Conservation (phyloP, 75 land plant genomes). For the Adiantum capillusveneris region DNA sequence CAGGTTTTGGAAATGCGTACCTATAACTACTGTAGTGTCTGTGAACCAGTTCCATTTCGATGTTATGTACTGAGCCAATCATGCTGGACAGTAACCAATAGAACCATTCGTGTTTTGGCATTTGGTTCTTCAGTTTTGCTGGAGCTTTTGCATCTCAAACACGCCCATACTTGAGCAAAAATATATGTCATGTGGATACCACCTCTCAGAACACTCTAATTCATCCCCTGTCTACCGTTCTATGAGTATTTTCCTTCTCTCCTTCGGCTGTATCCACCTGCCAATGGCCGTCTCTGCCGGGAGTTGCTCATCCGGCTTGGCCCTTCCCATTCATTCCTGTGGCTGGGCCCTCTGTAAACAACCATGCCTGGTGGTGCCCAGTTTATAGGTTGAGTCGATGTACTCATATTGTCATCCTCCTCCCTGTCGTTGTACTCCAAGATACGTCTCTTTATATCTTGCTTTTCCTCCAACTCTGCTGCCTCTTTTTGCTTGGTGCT, state of each 20-base stretch:
- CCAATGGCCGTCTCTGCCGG: slow-evolving; percentile 50
- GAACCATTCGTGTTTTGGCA: too few relatives aligned
- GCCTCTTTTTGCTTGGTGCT: slow-evolving; percentile 97
- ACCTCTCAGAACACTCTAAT: too few relatives aligned
- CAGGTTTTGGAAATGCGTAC: too few relatives aligned
- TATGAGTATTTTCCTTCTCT: slow-evolving; percentile 9
- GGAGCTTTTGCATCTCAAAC: too few relatives aligned
- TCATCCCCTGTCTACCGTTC: not conserved
- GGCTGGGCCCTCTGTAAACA: slow-evolving; percentile 14
- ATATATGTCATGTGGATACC: too few relatives aligned
- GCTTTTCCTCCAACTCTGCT: slow-evolving; percentile 95
- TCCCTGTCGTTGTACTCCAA: slow-evolving; percentile 95
- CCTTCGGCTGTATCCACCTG: slow-evolving; percentile 29
- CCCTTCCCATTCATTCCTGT: slow-evolving; percentile 33
- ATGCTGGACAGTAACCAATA: too few relatives aligned
- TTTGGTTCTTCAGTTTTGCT: too few relatives aligned
- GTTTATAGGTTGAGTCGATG: slow-evolving; percentile 45
- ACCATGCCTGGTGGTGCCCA: slow-evolving; percentile 34
- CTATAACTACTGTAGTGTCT: too few relatives aligned
- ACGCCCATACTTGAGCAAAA: too few relatives aligned
- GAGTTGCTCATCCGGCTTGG: slow-evolving; percentile 18
- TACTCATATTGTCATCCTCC: slow-evolving; percentile 70
- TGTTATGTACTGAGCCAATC: too few relatives aligned
- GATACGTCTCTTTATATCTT: slow-evolving; percentile 77
- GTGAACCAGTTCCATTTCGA: too few relatives aligned